Percentiles rank a stretch among this genome's conserved stretches.
These are phyloP conservation scores for Arthrobotrys iridis DNA, from an alignment of 2,329 filamentous ascomycete genomes.

Conservation along the genomic window DNA sequence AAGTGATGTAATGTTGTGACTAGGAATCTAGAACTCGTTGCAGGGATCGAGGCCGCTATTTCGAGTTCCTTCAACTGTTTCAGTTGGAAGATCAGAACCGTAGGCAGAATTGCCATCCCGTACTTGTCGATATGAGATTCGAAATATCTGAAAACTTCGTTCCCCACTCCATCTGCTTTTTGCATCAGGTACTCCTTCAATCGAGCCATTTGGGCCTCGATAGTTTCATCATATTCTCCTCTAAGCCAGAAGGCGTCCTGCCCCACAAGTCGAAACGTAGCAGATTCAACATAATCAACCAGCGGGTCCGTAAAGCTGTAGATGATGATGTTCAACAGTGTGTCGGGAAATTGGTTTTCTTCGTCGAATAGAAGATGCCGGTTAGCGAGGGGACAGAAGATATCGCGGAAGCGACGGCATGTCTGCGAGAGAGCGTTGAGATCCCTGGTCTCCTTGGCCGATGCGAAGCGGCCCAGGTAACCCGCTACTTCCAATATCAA, in stretches of 20 bases:
- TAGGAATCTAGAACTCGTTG: conserved; percentile 30
- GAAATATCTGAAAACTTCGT: conserved; percentile 9
- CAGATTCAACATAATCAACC: conserved; percentile 11
- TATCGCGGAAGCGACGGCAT: conserved; percentile 8
- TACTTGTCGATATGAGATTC: conserved; percentile 18
- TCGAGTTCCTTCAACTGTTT: conserved; percentile 11
- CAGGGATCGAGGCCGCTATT: conserved; percentile 1
- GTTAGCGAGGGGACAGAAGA: conserved; percentile 18
- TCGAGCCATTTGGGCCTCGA: neutral
- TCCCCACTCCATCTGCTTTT: neutral
- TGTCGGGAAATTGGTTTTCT: conserved; percentile 5
- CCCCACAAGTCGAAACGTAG: conserved; percentile 16
- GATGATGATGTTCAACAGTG: conserved; percentile 12
- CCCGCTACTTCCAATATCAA: conserved; percentile 13
- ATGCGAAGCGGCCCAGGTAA: neutral
- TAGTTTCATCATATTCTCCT: conserved; percentile 17
- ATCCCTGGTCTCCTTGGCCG: neutral
- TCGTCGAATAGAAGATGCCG: conserved; percentile 35
- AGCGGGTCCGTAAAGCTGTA: conserved; percentile 26
- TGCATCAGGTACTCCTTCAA: neutral
- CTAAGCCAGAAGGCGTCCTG: neutral
- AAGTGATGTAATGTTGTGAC: conserved; percentile 31
- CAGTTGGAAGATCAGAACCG: conserved; percentile 29
- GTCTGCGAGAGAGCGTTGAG: conserved; percentile 30
- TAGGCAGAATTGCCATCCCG: conserved; percentile 22